A percentile compares a stretch with the other conserved stretches of the same genome.
These are phyloP conservation scores for Hylodesmum podocarpum DNA, from an alignment of 306 rosid species.

Conservation along the genomic window DNA sequence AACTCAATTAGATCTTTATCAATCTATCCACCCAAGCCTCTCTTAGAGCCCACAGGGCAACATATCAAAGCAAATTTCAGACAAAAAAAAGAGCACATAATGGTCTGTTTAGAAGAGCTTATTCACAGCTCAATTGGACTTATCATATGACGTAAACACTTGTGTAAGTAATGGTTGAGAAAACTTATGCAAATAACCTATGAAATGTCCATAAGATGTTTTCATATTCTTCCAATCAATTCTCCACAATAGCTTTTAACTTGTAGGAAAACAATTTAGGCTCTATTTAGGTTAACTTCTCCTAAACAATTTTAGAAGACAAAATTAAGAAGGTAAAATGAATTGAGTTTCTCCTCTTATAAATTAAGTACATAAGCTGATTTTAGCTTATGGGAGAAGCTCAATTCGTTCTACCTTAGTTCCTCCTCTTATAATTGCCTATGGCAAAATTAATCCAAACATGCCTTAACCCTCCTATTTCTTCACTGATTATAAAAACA, in stretches of 20 bases:
- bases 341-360: too few species aligned
- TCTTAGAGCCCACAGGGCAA: neutral
- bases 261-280: too few species aligned
- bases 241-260: too few species aligned
- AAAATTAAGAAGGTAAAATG: too few species aligned
- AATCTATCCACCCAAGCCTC: constrained; percentile 5
- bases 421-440: neutral
- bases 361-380: neutral
- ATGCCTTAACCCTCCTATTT: neutral
- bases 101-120: neutral
- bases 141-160: neutral
- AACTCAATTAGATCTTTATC: constrained; percentile 19
- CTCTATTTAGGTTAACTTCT: neutral
- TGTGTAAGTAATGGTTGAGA: too few species aligned
- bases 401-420: neutral
- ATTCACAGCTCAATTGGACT: neutral
- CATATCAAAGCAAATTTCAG: neutral
- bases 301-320: too few species aligned
- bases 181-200: too few species aligned
- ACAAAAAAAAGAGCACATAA: neutral
- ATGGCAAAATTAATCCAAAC: neutral
- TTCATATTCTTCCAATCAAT: too few species aligned
- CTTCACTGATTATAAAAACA: neutral
- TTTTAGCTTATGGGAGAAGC: neutral
- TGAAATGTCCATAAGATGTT: too few species aligned